These are phyloP conservation scores for Psilocybe subaeruginosa DNA, from an alignment of 768 basidiomycete genomes.

Conservation along the genomic window DNA sequence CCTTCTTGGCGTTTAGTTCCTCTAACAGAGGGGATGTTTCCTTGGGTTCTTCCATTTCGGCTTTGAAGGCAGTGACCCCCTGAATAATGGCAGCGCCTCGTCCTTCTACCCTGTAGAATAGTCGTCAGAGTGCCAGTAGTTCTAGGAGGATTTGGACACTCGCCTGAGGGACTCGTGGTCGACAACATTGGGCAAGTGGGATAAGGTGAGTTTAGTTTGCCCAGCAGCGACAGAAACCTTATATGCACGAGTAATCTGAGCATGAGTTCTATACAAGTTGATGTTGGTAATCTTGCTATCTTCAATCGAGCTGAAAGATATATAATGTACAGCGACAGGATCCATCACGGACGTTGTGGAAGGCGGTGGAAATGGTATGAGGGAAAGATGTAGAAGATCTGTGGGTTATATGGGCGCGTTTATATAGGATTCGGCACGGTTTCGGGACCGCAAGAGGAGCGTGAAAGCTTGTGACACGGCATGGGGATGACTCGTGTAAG, in stretches of 20 bases:
- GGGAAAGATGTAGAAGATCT: neutral
- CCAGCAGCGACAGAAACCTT: constrained; percentile 33
- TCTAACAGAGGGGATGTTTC: constrained; percentile 24
- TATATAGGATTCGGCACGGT: too few relatives aligned
- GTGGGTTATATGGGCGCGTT: too few relatives aligned
- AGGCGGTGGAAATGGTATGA: neutral
- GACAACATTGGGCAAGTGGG: constrained; percentile 35
- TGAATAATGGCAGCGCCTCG: constrained; percentile 44
- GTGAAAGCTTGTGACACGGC: too few relatives aligned
- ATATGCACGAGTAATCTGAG: constrained; percentile 35
- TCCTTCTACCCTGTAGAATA: constrained; percentile 38
- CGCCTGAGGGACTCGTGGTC: constrained; percentile 41
- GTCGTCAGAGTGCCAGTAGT: neutral
- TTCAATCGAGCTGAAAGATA: constrained; percentile 20
- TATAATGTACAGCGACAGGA: neutral
- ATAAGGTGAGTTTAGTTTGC: constrained; percentile 38
- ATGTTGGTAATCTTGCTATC: constrained; percentile 34
- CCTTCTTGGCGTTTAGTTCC: neutral
- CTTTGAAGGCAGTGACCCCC: constrained; percentile 36
- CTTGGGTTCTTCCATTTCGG: constrained; percentile 7
- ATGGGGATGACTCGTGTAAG: too few relatives aligned
- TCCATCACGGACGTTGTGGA: neutral
- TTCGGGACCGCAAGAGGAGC: too few relatives aligned
- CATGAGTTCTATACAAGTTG: constrained; percentile 33
- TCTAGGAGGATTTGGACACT: neutral